Evolutionary conservation across 2,329 filamentous ascomycete genomes (phyloP).

Genomic region (Alternaria brassicae): DNA sequence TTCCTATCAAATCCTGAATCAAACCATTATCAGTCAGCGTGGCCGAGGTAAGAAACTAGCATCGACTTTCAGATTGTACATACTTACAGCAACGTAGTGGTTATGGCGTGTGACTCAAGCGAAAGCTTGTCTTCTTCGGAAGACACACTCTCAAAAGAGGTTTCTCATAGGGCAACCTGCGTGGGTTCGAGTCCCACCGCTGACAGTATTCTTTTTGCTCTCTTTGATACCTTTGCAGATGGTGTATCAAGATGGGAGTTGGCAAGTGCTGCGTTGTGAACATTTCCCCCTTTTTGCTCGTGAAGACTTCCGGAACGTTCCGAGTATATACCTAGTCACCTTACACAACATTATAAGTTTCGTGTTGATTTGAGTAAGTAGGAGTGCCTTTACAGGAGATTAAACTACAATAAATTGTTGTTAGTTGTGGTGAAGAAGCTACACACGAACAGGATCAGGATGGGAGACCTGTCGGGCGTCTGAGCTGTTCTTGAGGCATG

Average conservation of each 20-base stretch:
- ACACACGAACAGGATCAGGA: neutral
- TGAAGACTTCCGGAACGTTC: neutral
- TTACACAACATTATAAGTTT: neutral
- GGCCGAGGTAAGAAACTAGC: neutral
- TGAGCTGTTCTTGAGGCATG: no score
- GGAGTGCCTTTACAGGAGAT: neutral
- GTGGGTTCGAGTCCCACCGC: slow-evolving; percentile 15
- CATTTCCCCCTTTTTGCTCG: neutral
- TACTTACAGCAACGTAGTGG: neutral
- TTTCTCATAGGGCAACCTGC: slow-evolving; percentile 15
- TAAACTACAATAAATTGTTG: neutral
- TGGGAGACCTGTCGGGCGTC: no score
- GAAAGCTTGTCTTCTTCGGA: slow-evolving; percentile 6
- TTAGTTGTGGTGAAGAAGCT: no score
- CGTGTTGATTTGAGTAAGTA: neutral
- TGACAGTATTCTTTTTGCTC: slow-evolving; percentile 9
- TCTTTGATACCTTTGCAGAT: neutral
- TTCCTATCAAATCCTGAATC: neutral
- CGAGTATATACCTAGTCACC: neutral
- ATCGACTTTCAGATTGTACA: neutral
- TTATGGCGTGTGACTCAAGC: slow-evolving; percentile 17
- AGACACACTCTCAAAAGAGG: slow-evolving; percentile 1
- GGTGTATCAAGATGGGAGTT: neutral
- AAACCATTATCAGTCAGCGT: neutral
- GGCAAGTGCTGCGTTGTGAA: neutral